Base-by-base conservation (phyloP, 148 eudicot genomes). In the Chenopodium quinoa region DNA sequence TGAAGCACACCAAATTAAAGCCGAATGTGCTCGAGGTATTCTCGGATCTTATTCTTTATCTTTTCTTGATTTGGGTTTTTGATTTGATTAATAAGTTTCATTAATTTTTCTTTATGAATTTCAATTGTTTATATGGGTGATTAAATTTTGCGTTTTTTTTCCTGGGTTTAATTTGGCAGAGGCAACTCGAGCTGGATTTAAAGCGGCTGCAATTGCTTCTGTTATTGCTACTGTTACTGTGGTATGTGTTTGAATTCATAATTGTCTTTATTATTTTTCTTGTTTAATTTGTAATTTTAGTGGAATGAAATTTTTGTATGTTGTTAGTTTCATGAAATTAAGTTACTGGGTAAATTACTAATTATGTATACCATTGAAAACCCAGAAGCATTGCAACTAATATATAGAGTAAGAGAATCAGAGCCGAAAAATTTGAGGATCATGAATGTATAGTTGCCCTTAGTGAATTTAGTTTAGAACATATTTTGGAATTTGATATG, bases 101-200 rank as follows among this genome's bases (percentile, higher is more conserved):
- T 4, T 40, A 44, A 27, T 64, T 66, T 14, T 31, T 1, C 20
- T 0, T n/a, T 44, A 62, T 19, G 25, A 2, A 4, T 82, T 32
- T 7, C 25, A 32, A 66, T 74, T 1, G 29, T 9, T 6, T 79
- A 66, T 47, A 2, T 80, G 54, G 31, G 7, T 50, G 32, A 60
- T 34, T 78, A 0, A 23, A 58, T 54, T 75, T 34, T 16, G 58
- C 71, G 44, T 40, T 29, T 63, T 8, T 37, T 54, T 13, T 19
- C 13, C 54, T 77, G 19, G 4, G 73, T 9, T 25, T 44, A 70
- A 47, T 63, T 46, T 44, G 66, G 73, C 81, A 95, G 98, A 91
- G 85, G 97, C 96, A 13, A 92, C 89, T 54, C 90, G 84, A 84
- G 97, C 91, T 4, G 98, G 97, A 83, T 60, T 85, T 31, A 93